These are phyloP conservation scores for Fomitiporia mediterranea DNA, from an alignment of 1,284 basidiomycete species.

Conservation along the genomic window DNA sequence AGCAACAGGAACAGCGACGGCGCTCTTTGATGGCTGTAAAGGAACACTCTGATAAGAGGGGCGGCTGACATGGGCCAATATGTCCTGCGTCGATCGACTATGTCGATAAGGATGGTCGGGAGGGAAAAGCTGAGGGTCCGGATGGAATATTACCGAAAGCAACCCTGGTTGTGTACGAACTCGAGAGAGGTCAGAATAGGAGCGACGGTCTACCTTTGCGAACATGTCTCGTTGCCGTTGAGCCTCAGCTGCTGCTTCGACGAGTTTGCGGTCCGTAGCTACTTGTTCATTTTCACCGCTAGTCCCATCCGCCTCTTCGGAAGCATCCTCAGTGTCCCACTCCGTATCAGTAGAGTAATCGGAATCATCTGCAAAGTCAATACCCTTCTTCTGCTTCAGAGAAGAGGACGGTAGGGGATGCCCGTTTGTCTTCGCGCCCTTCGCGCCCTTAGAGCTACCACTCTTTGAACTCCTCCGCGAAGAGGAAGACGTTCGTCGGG, in stretches of 20 bases:
- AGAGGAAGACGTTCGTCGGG: background rate
- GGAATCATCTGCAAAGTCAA: conserved; percentile 18
- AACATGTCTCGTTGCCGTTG: conserved; percentile 73
- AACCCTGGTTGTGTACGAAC: conserved; percentile 48
- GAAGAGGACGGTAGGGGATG: conserved; percentile 2
- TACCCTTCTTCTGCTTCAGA: conserved; percentile 6
- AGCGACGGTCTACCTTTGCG: conserved; percentile 65
- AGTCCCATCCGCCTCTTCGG: conserved; percentile 23
- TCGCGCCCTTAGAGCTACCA: background rate
- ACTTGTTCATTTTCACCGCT: conserved; percentile 26
- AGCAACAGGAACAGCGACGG: conserved; percentile 58
- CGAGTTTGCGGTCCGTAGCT: conserved; percentile 5
- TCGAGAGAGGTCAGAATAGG: conserved; percentile 55
- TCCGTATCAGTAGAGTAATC: conserved; percentile 21
- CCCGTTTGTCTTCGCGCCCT: background rate
- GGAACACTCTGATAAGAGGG: conserved; percentile 23
- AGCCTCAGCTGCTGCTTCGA: conserved; percentile 47
- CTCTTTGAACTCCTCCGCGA: conserved; percentile 1
- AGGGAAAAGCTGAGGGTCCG: conserved; percentile 57
- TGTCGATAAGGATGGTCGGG: conserved; percentile 52
- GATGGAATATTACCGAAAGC: conserved; percentile 64
- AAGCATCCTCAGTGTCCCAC: conserved; percentile 30
- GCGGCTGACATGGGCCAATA: conserved; percentile 30
- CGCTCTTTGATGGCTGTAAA: conserved; percentile 57
- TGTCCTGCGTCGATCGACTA: conserved; percentile 47